Evolutionary conservation across 371 early-diverging fungal genomes (phyloP), one percentile per base, ranked within the genome.

Genomic region (Mucor racemosus): DNA sequence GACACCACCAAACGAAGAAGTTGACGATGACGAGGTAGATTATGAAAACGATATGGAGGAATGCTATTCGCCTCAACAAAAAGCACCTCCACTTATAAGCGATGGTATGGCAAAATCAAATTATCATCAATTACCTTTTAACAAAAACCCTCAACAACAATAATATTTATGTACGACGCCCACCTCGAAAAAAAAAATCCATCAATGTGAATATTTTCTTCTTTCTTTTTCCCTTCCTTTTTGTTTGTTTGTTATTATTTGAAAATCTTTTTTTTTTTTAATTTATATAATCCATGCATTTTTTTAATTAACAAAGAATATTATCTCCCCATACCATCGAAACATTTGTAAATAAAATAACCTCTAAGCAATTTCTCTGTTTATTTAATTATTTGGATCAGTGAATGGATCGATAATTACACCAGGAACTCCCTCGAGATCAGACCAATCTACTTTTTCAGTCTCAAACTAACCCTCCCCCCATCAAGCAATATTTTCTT

Each of bases 61-160:
- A 31, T 57, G 62, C 17, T 67, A 67, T 38, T 67, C 67, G 0
- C 67, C 67, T 8, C 67, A 67, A 14, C 67, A 67, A 33, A 67
- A 67, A 8, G 39, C 67, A 4, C 67, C 67, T 4, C 67, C 67
- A 31, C 56, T 57, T 5, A 44, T 67, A 5, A 67, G 58, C 31
- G 67, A 67, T 31, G 36, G 10, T 31, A 46, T 62, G 56, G 67
- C 62, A 10, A 56, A 62, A 9, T 53, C 56, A 0, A 66, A 60
- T 13, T 66, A 61, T 53, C 66, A 66, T 14, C 54, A 61, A 26
- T 21, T 66, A 26, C 67, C 67, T 35, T 66, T 61, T 44, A 55
- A 21, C 14, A 17, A 61, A 26, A 40, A 66, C 11, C 34, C 50
- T 48, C 36, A n/a, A 44, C 17, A 15, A 0, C 50, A 50, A 50